A percentile compares a stretch with the other conserved stretches of the same genome.
Evolutionary conservation across 225 moss, liverwort and hornwort species (phyloP).

Genomic region (Sphagnum tenellum): DNA sequence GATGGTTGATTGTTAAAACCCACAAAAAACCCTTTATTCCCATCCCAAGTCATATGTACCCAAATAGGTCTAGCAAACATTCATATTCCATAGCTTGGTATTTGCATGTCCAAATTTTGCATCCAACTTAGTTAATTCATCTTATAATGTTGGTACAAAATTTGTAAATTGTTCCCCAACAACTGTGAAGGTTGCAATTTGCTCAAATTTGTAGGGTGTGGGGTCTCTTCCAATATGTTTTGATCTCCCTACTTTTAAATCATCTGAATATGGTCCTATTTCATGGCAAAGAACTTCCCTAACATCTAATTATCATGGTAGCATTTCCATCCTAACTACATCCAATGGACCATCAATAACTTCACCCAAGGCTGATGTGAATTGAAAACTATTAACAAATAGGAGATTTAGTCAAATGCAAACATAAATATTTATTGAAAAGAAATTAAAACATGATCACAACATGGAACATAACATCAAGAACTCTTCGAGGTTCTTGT

Average conservation of each 20-base stretch:
- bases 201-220: conserved; percentile 12
- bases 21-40: conserved; percentile 78
- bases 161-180: conserved; percentile 10
- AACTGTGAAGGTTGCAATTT: conserved; percentile 7
- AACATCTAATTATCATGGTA: too few species aligned
- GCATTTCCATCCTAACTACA: neutral
- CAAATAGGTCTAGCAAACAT: conserved; percentile 69
- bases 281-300: too few species aligned
- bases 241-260: too few species aligned
- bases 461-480: too few species aligned
- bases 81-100: conserved; percentile 53
- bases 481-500: too few species aligned
- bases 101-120: conserved; percentile 60
- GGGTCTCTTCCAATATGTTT: conserved; percentile 14
- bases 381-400: conserved; percentile 21
- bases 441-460: too few species aligned
- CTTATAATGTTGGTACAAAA: conserved; percentile 1
- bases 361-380: conserved; percentile 36
- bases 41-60: conserved; percentile 83
- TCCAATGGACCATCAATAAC: conserved; percentile 36
- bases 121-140: conserved; percentile 35
- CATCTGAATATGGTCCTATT: too few species aligned
- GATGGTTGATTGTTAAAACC: conserved; percentile 56
- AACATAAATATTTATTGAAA: too few species aligned
- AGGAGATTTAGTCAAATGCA: too few species aligned